phyloP scores from a whole-genome alignment of 2,329 filamentous ascomycete species.

The Pyrenochaeta sp. region DNA sequence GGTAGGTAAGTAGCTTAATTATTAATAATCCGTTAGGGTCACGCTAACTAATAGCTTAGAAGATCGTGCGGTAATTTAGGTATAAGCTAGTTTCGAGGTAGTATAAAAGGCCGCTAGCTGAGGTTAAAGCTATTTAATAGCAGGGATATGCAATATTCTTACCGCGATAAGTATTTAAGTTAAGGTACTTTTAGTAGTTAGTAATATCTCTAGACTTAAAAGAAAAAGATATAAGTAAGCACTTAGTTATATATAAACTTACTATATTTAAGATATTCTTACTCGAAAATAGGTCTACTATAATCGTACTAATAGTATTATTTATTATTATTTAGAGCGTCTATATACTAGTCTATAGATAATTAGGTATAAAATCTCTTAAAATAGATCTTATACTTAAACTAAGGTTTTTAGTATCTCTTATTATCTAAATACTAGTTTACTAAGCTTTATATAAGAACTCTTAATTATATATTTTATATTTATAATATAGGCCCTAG shows the following conservation, averaged over 20 bases:
- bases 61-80: conserved; percentile 60
- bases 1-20: conserved; percentile 55
- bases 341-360: background rate
- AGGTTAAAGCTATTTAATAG: conserved; percentile 57
- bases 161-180: conserved; percentile 61
- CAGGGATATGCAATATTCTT: conserved; percentile 62
- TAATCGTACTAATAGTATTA: conserved; percentile 3
- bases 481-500: no score
- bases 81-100: conserved; percentile 68
- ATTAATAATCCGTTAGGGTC: conserved; percentile 62
- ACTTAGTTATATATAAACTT: background rate
- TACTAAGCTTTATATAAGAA: background rate
- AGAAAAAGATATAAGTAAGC: background rate
- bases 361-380: background rate
- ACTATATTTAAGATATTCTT: conserved; percentile 27
- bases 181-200: conserved; percentile 56
- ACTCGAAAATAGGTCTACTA: conserved; percentile 19
- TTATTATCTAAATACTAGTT: conserved; percentile 17
- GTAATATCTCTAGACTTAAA: background rate
- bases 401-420: background rate
- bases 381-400: conserved; percentile 5
- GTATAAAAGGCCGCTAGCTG: conserved; percentile 63
- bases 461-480: no score
- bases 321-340: conserved; percentile 16
- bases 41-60: conserved; percentile 53